A percentile compares a stretch with the other conserved stretches of the same genome.
phyloP scores from a whole-genome alignment of 116 monocot genomes.

The Dioscorea cayenensis region DNA sequence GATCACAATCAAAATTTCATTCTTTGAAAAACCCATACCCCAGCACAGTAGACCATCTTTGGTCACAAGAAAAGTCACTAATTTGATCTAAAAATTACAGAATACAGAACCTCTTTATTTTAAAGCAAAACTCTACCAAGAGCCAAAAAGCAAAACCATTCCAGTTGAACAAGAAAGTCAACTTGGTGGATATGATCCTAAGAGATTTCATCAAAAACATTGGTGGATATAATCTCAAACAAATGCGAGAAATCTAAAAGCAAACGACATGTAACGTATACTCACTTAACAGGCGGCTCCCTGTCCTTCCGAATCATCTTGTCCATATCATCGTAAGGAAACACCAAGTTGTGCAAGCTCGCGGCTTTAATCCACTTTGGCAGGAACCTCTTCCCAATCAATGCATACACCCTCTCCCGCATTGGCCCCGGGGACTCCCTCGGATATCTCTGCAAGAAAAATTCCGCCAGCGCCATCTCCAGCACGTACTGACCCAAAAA shows the following conservation, averaged over 20 bases:
- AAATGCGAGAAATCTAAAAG: too few species aligned
- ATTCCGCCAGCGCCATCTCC: conserved; percentile 77
- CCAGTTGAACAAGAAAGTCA: too few species aligned
- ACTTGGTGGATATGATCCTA: too few species aligned
- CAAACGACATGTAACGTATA: background rate
- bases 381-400: conserved; percentile 78
- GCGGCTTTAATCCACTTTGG: conserved; percentile 89
- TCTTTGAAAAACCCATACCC: too few species aligned
- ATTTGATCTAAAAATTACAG: too few species aligned
- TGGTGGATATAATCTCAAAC: too few species aligned
- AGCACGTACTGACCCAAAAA: conserved; percentile 87
- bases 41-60: too few species aligned
- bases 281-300: conserved; percentile 90
- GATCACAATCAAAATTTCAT: too few species aligned
- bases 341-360: conserved; percentile 88
- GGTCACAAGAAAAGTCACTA: too few species aligned
- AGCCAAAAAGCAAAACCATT: too few species aligned
- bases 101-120: too few species aligned
- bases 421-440: conserved; percentile 84
- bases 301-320: conserved; percentile 75
- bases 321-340: conserved; percentile 94
- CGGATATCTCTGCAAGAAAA: conserved; percentile 87
- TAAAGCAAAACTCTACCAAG: too few species aligned
- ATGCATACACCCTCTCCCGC: conserved; percentile 75
- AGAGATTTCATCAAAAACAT: background rate